These are phyloP conservation scores for Pseudoneurospora amorphoporcata DNA, from an alignment of 495 filamentous ascomycete genomes.

Conservation along the genomic window DNA sequence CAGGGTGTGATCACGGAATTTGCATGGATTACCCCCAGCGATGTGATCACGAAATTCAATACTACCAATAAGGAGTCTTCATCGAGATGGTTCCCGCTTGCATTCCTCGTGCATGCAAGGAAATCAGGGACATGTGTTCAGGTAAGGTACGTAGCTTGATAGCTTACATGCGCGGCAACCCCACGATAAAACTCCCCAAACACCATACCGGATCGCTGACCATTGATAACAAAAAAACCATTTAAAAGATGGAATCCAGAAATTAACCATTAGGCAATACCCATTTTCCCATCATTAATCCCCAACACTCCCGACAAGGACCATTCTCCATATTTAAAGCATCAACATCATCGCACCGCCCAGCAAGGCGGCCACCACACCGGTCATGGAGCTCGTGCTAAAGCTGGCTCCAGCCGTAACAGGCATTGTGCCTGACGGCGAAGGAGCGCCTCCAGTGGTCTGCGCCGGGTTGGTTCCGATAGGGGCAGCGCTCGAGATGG, in stretches of 20 bases:
- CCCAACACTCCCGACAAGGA: neutral
- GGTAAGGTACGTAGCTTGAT: neutral
- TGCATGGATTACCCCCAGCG: neutral
- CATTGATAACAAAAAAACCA: neutral
- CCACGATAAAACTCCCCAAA: neutral
- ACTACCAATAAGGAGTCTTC: neutral
- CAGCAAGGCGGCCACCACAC: conserved; percentile 9
- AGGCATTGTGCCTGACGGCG: neutral
- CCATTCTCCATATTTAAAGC: conserved; percentile 11
- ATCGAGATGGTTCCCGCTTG: neutral
- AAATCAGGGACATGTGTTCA: neutral
- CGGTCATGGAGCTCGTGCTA: conserved; percentile 4
- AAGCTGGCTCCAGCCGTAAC: conserved; percentile 1
- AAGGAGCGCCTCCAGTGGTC: neutral
- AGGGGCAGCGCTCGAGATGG: neutral
- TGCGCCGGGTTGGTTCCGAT: neutral
- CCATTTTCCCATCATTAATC: neutral
- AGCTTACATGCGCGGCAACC: neutral
- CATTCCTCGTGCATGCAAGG: neutral
- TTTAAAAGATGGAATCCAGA: neutral
- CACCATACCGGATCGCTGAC: neutral
- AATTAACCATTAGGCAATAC: neutral
- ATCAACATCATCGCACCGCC: conserved; percentile 18
- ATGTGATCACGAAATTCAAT: neutral
- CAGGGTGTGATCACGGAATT: neutral